phyloP scores from a whole-genome alignment of 2,329 filamentous ascomycete genomes.

The Aspergillus latus region DNA sequence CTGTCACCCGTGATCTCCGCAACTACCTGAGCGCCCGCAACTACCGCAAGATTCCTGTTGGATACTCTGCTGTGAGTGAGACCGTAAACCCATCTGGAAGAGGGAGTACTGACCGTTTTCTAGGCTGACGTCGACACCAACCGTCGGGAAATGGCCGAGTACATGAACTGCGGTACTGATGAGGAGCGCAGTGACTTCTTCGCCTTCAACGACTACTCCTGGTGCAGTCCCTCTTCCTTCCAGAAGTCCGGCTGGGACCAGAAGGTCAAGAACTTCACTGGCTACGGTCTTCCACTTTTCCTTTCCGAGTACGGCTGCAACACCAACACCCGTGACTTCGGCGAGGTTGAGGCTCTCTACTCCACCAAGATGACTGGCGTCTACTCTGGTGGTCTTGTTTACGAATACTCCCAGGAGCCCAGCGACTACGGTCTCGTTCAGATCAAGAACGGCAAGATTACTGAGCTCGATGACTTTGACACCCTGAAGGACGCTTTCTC shows the following conservation, averaged over 20 bases:
- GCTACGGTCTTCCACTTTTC: conserved; percentile 88
- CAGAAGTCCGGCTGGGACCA: conserved; percentile 73
- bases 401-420: conserved; percentile 87
- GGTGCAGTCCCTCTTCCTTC: conserved; percentile 78
- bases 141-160: conserved; percentile 80
- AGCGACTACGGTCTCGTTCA: conserved; percentile 79
- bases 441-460: conserved; percentile 57
- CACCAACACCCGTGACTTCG: conserved; percentile 76
- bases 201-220: conserved; percentile 81
- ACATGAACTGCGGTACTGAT: conserved; percentile 90
- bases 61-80: conserved; percentile 58
- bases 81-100: not conserved
- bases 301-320: conserved; percentile 93
- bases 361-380: conserved; percentile 76
- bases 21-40: conserved; percentile 64
- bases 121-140: conserved; percentile 78
- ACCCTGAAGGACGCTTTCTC: conserved; percentile 54
- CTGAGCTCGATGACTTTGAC: conserved; percentile 63
- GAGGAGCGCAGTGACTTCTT: conserved; percentile 85
- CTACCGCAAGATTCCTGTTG: conserved; percentile 69
- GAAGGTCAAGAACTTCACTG: conserved; percentile 83
- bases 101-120: not conserved
- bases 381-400: conserved; percentile 94
- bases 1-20: conserved; percentile 73
- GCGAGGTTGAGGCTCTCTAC: conserved; percentile 79